Evolutionary conservation across 805 yeast genomes (phyloP), one percentile per base, ranked within the genome.

Genomic region (Candida lessepsii): DNA sequence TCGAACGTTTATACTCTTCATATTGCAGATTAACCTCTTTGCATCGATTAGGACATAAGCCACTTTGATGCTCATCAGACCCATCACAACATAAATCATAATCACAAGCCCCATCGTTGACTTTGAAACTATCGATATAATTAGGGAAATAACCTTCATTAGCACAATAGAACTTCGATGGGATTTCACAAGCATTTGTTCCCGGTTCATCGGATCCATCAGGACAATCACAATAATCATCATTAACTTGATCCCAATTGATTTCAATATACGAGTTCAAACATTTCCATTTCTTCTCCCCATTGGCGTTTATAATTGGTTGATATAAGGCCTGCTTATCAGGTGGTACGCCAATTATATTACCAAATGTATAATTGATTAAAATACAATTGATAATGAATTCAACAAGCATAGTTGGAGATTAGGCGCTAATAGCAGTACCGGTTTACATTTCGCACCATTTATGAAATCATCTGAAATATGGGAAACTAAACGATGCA

Each of bases 151-250:
- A 83, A 3, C 96, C 96, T 36, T 72, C 67, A 54, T 93, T 93
- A 7, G 61, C 76, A 63, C 99, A 91, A 59, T 78, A 89, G 54
- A 88, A 90, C 34, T 50, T 48, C 37, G 10, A 65, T 54, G 39
- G 61, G 45, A 13, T 60, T 10, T 50, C 46, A 60, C 98, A 91
- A 0, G 96, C 96, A 28, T 83, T 67, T 1, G 98, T 91, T 0
- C 97, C 97, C 0, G 97, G 96, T 60, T 93, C 98, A 64, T 93
- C 99, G 4, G 90, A 80, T 0, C 98, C 98, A 63, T 93, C 99
- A 0, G 97, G 97, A 65, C 98, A 91, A 55, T 93, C 98, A 63
- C 98, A 91, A 55, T 74, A 83, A 51, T 89, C 84, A 60, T 93
- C 97, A 58, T 91, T 91, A 51, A 91, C 73, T 53, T 81, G 85